Evolutionary conservation across 208 protist species (phyloP).

Genomic region (Wallacemonas rigidus): DNA sequence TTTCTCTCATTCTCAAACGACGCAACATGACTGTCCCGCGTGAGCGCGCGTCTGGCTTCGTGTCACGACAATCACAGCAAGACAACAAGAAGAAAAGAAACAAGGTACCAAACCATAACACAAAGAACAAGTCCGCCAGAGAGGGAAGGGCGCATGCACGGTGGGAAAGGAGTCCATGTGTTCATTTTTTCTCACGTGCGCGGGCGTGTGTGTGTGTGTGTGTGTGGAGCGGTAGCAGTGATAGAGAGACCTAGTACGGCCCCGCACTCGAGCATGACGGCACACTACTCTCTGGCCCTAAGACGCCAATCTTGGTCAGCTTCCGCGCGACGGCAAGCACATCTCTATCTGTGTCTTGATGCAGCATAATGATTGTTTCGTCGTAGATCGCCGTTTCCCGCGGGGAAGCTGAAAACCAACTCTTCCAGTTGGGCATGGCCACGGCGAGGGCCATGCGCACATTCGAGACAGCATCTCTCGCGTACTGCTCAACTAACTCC

Average conservation of each 20-base stretch:
- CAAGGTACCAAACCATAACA: background rate
- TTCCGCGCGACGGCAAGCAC: constrained; percentile 31
- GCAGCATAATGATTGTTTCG: constrained; percentile 38
- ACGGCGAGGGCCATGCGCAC: constrained; percentile 61
- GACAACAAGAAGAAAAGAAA: background rate
- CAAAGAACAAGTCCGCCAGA: background rate
- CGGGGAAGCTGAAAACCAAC: constrained; percentile 43
- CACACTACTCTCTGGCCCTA: background rate
- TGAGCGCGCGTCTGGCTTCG: too few species aligned
- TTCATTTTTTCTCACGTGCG: too few species aligned
- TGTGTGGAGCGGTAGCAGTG: too few species aligned
- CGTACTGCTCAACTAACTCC: constrained; percentile 42
- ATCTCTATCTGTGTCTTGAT: constrained; percentile 57
- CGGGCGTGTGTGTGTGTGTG: too few species aligned
- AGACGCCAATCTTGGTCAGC: background rate
- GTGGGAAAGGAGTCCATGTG: too few species aligned
- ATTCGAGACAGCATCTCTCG: constrained; percentile 64
- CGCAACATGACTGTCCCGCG: too few species aligned
- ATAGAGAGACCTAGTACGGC: background rate
- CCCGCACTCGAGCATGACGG: background rate
- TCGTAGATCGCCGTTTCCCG: constrained; percentile 33
- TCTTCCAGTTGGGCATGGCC: constrained; percentile 42
- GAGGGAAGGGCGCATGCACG: background rate
- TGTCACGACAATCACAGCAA: too few species aligned
- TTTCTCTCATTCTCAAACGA: too few species aligned